Base-by-base conservation (phyloP, 768 basidiomycete genomes). In the Termitomyces bulborhizus region DNA sequence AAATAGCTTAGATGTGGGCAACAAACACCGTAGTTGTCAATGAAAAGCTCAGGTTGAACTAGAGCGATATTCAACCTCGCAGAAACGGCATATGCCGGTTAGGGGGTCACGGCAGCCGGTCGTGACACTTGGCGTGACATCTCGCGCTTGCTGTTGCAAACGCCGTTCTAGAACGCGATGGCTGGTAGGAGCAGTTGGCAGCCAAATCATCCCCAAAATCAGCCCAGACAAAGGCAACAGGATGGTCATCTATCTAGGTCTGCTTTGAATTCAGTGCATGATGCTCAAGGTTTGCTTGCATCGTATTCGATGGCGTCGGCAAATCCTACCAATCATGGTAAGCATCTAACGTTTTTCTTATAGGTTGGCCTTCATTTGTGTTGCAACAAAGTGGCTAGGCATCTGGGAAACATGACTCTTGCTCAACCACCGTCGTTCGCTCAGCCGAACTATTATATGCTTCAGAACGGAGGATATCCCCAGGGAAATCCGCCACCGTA, bases 241-340 rank as follows among this genome's bases (percentile, higher is more conserved):
- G 37, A 50, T 29, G 15, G 4, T 6, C 15, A 27, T 29, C 26
- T 50, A 16, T 50, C 49, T 4, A 39, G 37, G 11, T 26, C 49
- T 40, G 49, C 49, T 50, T 50, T 37, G 18, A 50, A 50, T 40
- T 50, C 49, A 39, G 37, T 50, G 24, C 49, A 50, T 16, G 49
- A 50, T 50, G 49, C 49, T 12, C 49, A 50, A 40, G 27, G 37
- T 39, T 18, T 50, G 11, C 49, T 50, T 50, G 49, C 49, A 6
- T 50, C 46, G 31, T 46, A 46, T n/a, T 48, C 90, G 39, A 77
- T 85, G 63, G 85, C 85, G 39, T 90, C 88, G 56, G 84, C 85
- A 27, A 87, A 84, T 4, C 88, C 88, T n/a, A 80, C 87, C 7
- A 76, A 82, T 37, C 89, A 91, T 64, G 87, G 90, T 88, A 64